Conservation (phyloP, 306 rosid species). For the Pterocarpus santalinus region DNA sequence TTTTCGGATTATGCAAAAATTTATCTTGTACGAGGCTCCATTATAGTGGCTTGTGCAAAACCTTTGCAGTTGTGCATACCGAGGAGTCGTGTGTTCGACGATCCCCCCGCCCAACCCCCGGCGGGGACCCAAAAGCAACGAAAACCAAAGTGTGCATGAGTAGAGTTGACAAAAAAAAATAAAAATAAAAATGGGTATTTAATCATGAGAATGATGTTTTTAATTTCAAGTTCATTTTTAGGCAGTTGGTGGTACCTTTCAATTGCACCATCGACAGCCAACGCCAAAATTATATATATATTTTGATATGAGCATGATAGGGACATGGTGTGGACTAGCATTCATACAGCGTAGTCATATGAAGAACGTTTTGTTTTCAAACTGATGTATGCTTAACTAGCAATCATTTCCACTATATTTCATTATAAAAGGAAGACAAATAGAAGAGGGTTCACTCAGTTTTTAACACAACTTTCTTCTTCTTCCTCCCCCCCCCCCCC, state of each 20-base stretch:
- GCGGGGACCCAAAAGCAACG: too few relatives aligned
- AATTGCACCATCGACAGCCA: conserved; percentile 53
- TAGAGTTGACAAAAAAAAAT: too few relatives aligned
- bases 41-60: too few relatives aligned
- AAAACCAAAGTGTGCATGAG: too few relatives aligned
- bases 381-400: conserved; percentile 1
- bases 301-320: conserved; percentile 36
- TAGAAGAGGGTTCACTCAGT: neutral
- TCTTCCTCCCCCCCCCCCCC: too few relatives aligned
- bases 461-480: neutral
- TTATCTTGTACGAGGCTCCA: too few relatives aligned
- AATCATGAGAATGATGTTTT: neutral
- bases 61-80: too few relatives aligned
- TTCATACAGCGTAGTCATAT: conserved; percentile 29
- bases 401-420: conserved; percentile 1
- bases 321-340: conserved; percentile 30
- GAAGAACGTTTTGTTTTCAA: neutral
- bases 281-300: conserved; percentile 49
- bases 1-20: too few relatives aligned
- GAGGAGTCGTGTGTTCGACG: too few relatives aligned
- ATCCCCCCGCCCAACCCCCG: too few relatives aligned
- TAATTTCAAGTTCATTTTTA: neutral
- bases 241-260: neutral
- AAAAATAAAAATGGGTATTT: neutral
- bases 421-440: neutral